Base-by-base conservation (phyloP, 2,329 filamentous ascomycete genomes). In the Monascus ruber region DNA sequence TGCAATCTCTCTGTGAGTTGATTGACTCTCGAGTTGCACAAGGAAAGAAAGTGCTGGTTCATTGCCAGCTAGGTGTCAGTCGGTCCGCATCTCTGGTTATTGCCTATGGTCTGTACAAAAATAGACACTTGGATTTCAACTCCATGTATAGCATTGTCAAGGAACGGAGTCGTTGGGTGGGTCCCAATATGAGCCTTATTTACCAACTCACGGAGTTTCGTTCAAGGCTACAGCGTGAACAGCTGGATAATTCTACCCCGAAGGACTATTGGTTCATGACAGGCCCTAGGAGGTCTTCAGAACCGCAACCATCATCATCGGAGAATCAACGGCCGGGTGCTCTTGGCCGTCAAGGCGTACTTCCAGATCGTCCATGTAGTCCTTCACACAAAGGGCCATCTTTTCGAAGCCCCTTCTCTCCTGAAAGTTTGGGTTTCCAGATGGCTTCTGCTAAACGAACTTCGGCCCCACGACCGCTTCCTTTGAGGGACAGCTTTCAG, bases 131-230 rank as follows among this genome's bases (percentile, higher is more conserved):
- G 48, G 77, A 75, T 50, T 78, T 81, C 31, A 77, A 80, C 54
- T 73, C 77, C 45, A 77, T 77, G 44, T 81, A 81, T 50, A 73
- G 77, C 55, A 64, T 69, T 32, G 76, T 80, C 26, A 81, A 81
- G 60, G 70, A 67, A 50, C 68, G 74, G 43, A 81, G 77, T 62
- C 74, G 73, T 53, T 81, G 77, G 77, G 79, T 81, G 34, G 76
- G 77, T 2, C 77, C 77, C 1, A 81, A 81, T 54, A 81, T 81
- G 77, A 79, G 77, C 47, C 62, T 81, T 40, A 81, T 81, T 53
- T 81, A 81, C 66, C 77, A 81, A 52, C 64, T 81, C 35, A 77
- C 77, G 26, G 77, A 81, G 54, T 81, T 80, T 52, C 68, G 76
- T 39, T 54, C 59, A 9, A 61, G 61, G 33, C 46, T 69, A 29